Conservation (phyloP, 768 basidiomycete genomes). For the Kwoniella newhampshirensis region DNA sequence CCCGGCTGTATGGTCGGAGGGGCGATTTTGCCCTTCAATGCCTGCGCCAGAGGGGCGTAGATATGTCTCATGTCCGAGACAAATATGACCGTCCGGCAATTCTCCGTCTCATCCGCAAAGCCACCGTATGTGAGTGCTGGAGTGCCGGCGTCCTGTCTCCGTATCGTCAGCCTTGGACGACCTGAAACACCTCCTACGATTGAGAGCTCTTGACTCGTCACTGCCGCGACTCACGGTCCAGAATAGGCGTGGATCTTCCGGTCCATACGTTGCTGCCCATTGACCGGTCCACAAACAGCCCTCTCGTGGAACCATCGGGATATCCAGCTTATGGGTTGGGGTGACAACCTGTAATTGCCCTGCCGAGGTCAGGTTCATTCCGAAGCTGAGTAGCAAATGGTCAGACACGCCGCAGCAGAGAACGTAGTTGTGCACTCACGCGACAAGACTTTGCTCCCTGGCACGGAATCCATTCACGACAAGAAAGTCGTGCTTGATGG, state of each 20-base stretch:
- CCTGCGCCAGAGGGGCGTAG: background rate
- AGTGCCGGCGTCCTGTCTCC: conserved; percentile 14
- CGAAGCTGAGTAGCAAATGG: conserved; percentile 5
- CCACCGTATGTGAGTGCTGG: conserved; percentile 10
- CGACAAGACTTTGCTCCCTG: conserved; percentile 16
- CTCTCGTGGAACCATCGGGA: conserved; percentile 19
- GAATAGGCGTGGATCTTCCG: conserved; percentile 21
- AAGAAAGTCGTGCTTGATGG: conserved; percentile 14
- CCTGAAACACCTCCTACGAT: too few species aligned
- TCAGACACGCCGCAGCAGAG: too few species aligned
- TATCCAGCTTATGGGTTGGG: conserved; percentile 11
- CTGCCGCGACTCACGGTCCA: conserved; percentile 18
- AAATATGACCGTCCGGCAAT: conserved; percentile 6
- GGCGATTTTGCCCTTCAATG: too few species aligned
- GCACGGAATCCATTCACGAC: conserved; percentile 10
- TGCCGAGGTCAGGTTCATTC: conserved; percentile 16
- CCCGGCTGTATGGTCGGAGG: too few species aligned
- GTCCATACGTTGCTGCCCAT: conserved; percentile 17
- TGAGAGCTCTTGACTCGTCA: too few species aligned
- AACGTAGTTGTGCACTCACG: conserved; percentile 8
- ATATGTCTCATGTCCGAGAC: conserved; percentile 3
- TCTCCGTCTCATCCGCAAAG: conserved; percentile 5
- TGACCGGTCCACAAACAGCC: conserved; percentile 6
- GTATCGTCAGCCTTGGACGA: too few species aligned
- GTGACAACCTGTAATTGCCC: conserved; percentile 15